Evolutionary conservation across 345 rosid genomes (phyloP), one percentile per base, ranked within the genome.

Genomic region (Nasturtium officinale): DNA sequence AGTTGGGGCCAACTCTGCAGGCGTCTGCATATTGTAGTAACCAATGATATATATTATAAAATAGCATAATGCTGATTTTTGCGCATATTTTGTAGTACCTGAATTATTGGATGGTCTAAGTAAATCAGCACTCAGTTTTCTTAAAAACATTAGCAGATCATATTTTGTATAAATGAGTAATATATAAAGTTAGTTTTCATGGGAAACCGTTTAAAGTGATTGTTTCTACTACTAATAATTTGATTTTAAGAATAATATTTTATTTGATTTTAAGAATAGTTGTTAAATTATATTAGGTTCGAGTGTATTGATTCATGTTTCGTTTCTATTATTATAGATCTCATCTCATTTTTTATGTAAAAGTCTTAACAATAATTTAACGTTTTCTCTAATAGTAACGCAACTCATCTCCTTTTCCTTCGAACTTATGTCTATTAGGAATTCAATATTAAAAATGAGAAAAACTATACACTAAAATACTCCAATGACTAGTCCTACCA

Each of bases 91-190:
- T 29, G 29, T 38, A 7, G 56, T 28, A 61, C 75, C 75, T 76
- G 70, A 61, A 76, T 76, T 76, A 62, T 69, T 76, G 73, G 59
- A 69, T 64, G 65, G 52, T 54, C 74, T 52, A 75, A 60, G 40
- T 69, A 23, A 23, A 47, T 75, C 59, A 52, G 74, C 79, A 60
- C 58, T 28, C 68, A 50, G n/a, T 61, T 54, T 32, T 67, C 40
- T 38, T 30, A 17, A 32, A 61, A 35, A 35, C 51, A 42, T 51
- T 50, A 60, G 38, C 40, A 4, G 7, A 65, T 65, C 63, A 67
- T 61, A 21, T 4, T 60, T 58, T 54, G 35, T 59, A 66, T 58
- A 48, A 48, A 68, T 40, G 61, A 42, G 32, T 55, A 43, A 29
- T 55, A 15, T 52, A 26, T 38, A 53, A 69, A 38, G 33, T 30